Evolutionary conservation across 225 moss, liverwort and hornwort genomes (phyloP).

Genomic region (Pseudisothecium myosuroides): DNA sequence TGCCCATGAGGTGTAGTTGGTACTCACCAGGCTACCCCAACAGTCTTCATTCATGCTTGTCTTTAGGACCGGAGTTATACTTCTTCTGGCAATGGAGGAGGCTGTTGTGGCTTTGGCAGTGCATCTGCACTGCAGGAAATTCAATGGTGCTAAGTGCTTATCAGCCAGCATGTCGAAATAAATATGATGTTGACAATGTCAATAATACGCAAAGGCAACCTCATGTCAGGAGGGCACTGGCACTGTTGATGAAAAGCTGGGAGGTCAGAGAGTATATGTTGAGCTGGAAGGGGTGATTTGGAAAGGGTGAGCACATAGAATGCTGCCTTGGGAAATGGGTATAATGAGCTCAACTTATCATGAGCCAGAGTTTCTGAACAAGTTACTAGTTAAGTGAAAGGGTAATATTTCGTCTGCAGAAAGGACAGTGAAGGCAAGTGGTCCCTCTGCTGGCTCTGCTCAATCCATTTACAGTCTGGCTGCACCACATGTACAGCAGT

Average conservation of each 20-base stretch:
- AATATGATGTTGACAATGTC: not conserved
- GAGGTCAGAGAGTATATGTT: not conserved
- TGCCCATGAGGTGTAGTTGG: not conserved
- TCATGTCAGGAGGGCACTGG: not conserved
- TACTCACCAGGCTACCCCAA: not conserved
- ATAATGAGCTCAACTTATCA: not conserved
- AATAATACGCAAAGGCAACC: not conserved
- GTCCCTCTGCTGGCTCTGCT: not conserved
- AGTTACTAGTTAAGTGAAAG: not conserved
- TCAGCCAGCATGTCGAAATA: not conserved
- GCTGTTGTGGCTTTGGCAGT: not conserved
- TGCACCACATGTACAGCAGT: not conserved
- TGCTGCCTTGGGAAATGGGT: not conserved
- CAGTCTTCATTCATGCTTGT: not conserved
- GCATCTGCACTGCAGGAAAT: not conserved
- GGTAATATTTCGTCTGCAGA: not conserved
- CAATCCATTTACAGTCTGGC: not conserved
- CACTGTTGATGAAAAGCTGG: not conserved
- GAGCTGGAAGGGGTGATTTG: not conserved
- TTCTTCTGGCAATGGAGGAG: not conserved
- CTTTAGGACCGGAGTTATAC: not conserved
- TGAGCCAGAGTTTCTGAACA: not conserved
- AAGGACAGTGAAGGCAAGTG: not conserved
- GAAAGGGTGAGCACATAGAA: not conserved
- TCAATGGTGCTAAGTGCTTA: not conserved